Evolutionary conservation across 371 early-diverging fungal species (phyloP), one percentile per base, ranked within the genome.

Genomic region (Mucor plumbeus): DNA sequence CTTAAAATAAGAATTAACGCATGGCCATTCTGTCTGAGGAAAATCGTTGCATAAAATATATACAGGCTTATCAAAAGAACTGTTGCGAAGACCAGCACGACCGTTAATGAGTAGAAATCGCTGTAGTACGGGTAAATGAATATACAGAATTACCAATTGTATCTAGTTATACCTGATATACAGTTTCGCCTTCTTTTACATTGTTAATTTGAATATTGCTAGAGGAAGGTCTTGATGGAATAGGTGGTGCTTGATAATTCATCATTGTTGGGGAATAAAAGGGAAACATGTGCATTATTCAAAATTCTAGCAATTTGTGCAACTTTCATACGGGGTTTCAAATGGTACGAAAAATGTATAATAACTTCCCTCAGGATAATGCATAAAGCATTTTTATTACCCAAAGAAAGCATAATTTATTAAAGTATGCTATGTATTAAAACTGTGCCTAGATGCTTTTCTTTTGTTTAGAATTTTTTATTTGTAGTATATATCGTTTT

Each of bases 1-100:
- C 67, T 91, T 91, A 48, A 90, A 91, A 63, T 84, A 78, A 7
- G 86, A 85, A 60, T 87, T 76, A 4, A 83, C 78, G 35, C 85
- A 83, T 1, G 86, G 87, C 76, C 87, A 90, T 1, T 59, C 50
- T 14, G 81, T 77, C 10, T 79, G 65, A 14, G 88, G 88, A 43
- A 84, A 90, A 43, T 79, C 76, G 54, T 82, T 78, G 50, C 76
- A 79, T 10, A 65, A 17, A 15, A 87, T 83, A 5, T 71, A 69
- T 3, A 88, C 57, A 14, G 71, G 73, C 6, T 64, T 64, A 43
- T 86, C 82, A 54, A 74, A 76, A 0, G 34, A 54, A 11, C 58
- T 41, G 34, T 71, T 48, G 7, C 70, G 68, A 26, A 61, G 56
- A 13, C 83, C 80, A 5, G 88, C 84, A 31, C 83, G 81, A 1